Evolutionary conservation across 768 basidiomycete genomes (phyloP).

Genomic region (Kwoniella sp.): DNA sequence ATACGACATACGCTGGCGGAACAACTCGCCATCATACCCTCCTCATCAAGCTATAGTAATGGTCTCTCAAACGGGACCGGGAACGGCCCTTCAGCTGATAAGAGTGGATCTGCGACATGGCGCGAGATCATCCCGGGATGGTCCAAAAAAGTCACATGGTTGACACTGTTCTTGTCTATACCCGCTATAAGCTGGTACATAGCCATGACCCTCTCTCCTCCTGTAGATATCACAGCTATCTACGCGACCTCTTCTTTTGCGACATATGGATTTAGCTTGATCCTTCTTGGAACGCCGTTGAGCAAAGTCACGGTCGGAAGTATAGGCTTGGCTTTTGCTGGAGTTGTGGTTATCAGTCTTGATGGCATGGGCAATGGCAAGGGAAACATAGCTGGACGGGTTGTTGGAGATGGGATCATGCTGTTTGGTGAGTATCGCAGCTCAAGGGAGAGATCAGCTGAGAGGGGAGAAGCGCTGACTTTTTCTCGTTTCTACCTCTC

Average conservation of each 20-base stretch:
- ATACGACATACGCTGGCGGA: conserved; percentile 59
- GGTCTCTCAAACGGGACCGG: background rate
- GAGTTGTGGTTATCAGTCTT: conserved; percentile 79
- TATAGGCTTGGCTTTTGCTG: conserved; percentile 76
- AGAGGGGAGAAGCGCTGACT: background rate
- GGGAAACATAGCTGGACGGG: conserved; percentile 42
- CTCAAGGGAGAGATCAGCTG: background rate
- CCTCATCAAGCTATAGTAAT: background rate
- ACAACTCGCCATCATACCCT: conserved; percentile 50
- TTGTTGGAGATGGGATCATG: conserved; percentile 54
- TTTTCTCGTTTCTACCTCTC: too few relatives aligned
- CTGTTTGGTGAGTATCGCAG: conserved; percentile 38
- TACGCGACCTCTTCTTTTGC: conserved; percentile 92
- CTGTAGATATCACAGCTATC: conserved; percentile 77
- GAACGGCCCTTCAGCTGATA: background rate
- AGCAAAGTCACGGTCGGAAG: conserved; percentile 73
- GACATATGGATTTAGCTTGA: conserved; percentile 80
- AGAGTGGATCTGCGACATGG: conserved; percentile 20
- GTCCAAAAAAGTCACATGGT: conserved; percentile 28
- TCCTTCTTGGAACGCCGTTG: conserved; percentile 58
- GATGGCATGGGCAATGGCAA: conserved; percentile 58
- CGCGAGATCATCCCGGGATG: conserved; percentile 22
- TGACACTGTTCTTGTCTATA: conserved; percentile 49
- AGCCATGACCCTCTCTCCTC: conserved; percentile 57
- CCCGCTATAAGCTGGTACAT: conserved; percentile 51